Percentiles rank a stretch among this genome's conserved stretches.
Conservation (phyloP, 345 rosid species). For the Alliaria petiolata region DNA sequence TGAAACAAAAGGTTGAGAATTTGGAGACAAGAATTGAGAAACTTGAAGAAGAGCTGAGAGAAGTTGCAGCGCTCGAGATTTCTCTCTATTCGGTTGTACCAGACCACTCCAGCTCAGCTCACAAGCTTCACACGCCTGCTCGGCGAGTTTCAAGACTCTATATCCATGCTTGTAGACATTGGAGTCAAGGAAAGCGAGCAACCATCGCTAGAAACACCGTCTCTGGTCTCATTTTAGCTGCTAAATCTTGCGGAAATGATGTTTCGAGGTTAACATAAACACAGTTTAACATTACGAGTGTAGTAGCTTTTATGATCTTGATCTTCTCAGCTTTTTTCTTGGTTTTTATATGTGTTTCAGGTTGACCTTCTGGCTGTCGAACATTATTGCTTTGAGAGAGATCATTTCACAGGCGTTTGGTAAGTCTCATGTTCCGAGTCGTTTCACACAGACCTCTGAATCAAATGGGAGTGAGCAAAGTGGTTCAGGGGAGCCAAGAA, state of each 20-base stretch:
- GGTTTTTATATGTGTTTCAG: conserved; percentile 37
- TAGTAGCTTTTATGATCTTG: neutral
- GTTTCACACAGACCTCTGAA: conserved; percentile 34
- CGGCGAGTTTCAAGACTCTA: conserved; percentile 84
- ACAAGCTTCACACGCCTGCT: conserved; percentile 92
- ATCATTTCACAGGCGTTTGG: conserved; percentile 67
- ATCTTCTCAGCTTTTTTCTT: neutral
- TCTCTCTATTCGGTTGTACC: conserved; percentile 83
- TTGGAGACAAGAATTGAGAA: conserved; percentile 76
- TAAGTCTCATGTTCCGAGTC: conserved; percentile 21
- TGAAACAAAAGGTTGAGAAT: conserved; percentile 52
- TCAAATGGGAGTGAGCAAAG: conserved; percentile 35
- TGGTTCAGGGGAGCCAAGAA: conserved; percentile 12
- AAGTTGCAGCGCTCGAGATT: conserved; percentile 92
- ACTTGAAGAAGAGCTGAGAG: conserved; percentile 91
- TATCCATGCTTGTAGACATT: conserved; percentile 76
- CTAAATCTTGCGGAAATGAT: conserved; percentile 87
- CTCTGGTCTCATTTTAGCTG: conserved; percentile 78
- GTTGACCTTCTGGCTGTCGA: conserved; percentile 93
- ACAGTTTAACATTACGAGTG: neutral
- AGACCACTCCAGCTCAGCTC: conserved; percentile 92
- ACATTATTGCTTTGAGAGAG: conserved; percentile 74
- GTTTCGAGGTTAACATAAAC: conserved; percentile 59
- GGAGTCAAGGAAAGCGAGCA: conserved; percentile 63
- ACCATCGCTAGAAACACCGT: conserved; percentile 66